Evolutionary conservation across 257 asterid species (phyloP).

Genomic region (Verbascum thapsus): DNA sequence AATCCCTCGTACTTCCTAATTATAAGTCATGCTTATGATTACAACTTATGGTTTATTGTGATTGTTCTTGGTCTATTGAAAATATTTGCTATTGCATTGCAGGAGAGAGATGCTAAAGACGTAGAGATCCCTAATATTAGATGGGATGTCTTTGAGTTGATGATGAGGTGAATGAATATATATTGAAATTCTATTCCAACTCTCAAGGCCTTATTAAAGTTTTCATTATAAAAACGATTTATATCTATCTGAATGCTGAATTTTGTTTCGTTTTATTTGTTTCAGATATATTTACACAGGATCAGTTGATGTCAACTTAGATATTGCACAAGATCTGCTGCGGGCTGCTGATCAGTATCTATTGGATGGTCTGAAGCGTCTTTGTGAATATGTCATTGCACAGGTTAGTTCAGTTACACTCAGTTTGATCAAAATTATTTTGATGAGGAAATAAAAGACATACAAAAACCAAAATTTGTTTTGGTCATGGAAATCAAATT

Average conservation of each 20-base stretch:
- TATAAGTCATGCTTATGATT: too few species aligned
- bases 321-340: conserved; percentile 69
- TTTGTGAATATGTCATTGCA: conserved; percentile 70
- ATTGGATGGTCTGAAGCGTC: conserved; percentile 71
- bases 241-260: conserved; percentile 6
- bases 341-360: conserved; percentile 84
- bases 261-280: conserved; percentile 17
- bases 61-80: conserved; percentile 9
- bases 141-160: conserved; percentile 78
- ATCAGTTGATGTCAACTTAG: conserved; percentile 61
- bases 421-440: too few species aligned
- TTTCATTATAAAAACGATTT: too few species aligned
- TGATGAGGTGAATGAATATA: conserved; percentile 71
- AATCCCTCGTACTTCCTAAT: neutral
- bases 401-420: conserved; percentile 43
- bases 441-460: too few species aligned
- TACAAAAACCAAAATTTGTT: too few species aligned
- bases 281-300: conserved; percentile 73
- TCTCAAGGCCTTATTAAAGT: too few species aligned
- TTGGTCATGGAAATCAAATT: too few species aligned
- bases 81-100: conserved; percentile 19
- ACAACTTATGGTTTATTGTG: too few species aligned
- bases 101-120: conserved; percentile 84
- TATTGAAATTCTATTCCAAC: conserved; percentile 1
- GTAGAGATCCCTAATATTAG: conserved; percentile 74